phyloP scores from a whole-genome alignment of 1,284 basidiomycete species.

The Apiotrichum sp. region DNA sequence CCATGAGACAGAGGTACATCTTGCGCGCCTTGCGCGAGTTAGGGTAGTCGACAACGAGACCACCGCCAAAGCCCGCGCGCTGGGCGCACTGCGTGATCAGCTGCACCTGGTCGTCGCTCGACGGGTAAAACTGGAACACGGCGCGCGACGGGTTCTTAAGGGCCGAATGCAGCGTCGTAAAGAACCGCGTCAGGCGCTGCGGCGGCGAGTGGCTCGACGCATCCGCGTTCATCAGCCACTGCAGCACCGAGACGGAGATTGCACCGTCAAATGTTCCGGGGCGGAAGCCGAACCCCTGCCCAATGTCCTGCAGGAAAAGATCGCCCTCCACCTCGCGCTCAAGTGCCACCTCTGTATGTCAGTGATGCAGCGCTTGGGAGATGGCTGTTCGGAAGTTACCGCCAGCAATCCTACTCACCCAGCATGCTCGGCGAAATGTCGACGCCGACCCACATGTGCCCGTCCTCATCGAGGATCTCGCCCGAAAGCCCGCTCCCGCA shows the following conservation, averaged over 20 bases:
- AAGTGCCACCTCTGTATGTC: conserved; percentile 71
- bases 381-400: too few relatives aligned
- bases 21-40: conserved; percentile 92
- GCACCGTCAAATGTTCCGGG: conserved; percentile 97
- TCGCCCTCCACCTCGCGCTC: conserved; percentile 91
- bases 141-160: conserved; percentile 88
- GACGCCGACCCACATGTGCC: conserved; percentile 89
- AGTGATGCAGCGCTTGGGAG: too few relatives aligned
- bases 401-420: conserved; percentile 53
- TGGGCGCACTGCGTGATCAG: conserved; percentile 91
- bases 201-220: conserved; percentile 87
- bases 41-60: conserved; percentile 93
- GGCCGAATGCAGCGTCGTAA: conserved; percentile 89
- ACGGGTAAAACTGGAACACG: conserved; percentile 92
- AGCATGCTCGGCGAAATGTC: conserved; percentile 97
- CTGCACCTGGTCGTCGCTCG: conserved; percentile 89
- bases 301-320: conserved; percentile 85
- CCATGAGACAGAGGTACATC: conserved; percentile 81
- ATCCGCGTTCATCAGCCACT: conserved; percentile 98
- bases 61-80: conserved; percentile 93
- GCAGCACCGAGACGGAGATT: conserved; percentile 96
- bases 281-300: conserved; percentile 88
- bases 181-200: conserved; percentile 85
- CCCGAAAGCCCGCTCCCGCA: conserved; percentile 98
- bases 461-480: conserved; percentile 86